Base-by-base conservation (phyloP, 257 asterid genomes). In the Fraxinus americana region DNA sequence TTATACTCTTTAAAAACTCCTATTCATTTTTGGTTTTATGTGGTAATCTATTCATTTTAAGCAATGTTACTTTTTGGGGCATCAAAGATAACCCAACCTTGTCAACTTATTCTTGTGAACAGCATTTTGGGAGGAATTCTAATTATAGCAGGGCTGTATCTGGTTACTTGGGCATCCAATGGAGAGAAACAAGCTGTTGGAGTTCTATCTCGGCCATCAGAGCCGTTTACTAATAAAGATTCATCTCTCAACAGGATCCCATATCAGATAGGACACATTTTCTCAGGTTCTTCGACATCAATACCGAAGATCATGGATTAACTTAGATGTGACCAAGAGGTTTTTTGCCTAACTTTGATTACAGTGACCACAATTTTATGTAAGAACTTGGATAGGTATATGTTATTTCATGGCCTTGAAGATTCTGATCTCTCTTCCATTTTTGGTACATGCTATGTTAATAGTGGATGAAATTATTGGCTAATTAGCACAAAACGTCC, bases 121-220 rank as follows among this genome's bases (percentile, higher is more conserved):
- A 96, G 99, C 88, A 86, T 96, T 75, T 39, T 92, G 6, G 98
- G 99, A 82, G 99, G 98, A 50, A 54, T 88, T 79, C 87, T 96
- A 66, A 93, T 96, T 35, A 86, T 96, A 75, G 93, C 86, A 11
- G 99, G 99, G 79, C 98, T 96, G 75, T 96, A 96, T 89, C 48
- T 89, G 90, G 98, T 96, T 69, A 96, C 99, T n/a, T 95, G 98
- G 98, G 98, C 96, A 72, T 90, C 99, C 13, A 78, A 85, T 82
- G 81, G 87, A 80, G 97, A 92, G 72, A 89, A 35, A 78, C 90
- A 76, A 66, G 82, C 82, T 27, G 41, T 12, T 9, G 89, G 88
- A 77, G 81, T 67, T n/a, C 72, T 77, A 39, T 75, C 89, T 73
- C 89, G 91, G 63, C 75, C 89, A 17, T 72, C 91, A 10, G 98